phyloP scores from a whole-genome alignment of 2,329 filamentous ascomycete species.

The Venturia effusa region DNA sequence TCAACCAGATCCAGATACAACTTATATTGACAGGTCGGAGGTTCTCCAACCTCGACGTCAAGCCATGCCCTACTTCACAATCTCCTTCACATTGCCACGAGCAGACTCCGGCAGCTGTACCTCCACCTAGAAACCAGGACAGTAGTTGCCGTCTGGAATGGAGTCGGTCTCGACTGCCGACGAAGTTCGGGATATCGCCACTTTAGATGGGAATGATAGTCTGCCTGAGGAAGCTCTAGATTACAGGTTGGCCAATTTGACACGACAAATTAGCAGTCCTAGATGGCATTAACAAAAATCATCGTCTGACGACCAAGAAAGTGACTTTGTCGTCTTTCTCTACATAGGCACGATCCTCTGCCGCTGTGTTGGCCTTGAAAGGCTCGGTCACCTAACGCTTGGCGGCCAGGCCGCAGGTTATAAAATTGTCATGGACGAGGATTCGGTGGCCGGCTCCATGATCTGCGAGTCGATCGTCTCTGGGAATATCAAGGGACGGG shows the following conservation, averaged over 20 bases:
- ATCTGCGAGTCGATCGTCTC: no score
- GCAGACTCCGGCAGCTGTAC: conserved; percentile 16
- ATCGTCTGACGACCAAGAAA: no score
- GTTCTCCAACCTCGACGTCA: neutral
- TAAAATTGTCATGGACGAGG: no score
- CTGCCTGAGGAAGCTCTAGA: neutral
- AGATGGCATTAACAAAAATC: neutral
- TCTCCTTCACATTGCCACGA: conserved; percentile 30
- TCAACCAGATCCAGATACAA: neutral
- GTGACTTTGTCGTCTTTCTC: neutral
- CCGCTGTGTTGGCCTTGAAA: neutral
- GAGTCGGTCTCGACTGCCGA: conserved; percentile 18
- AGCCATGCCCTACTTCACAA: conserved; percentile 28
- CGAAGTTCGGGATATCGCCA: conserved; percentile 23
- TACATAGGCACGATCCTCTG: neutral
- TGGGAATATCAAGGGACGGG: no score
- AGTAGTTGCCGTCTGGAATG: conserved; percentile 24
- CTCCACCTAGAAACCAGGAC: conserved; percentile 18
- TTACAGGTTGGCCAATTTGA: conserved; percentile 12
- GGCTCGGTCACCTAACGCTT: neutral
- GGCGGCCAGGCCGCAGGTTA: no score
- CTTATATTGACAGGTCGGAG: neutral
- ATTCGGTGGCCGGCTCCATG: no score
- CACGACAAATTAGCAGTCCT: conserved; percentile 5
- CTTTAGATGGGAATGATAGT: conserved; percentile 23